Evolutionary conservation across 768 basidiomycete genomes (phyloP), one percentile per base, ranked within the genome.

Genomic region (Lentinus brumalis): DNA sequence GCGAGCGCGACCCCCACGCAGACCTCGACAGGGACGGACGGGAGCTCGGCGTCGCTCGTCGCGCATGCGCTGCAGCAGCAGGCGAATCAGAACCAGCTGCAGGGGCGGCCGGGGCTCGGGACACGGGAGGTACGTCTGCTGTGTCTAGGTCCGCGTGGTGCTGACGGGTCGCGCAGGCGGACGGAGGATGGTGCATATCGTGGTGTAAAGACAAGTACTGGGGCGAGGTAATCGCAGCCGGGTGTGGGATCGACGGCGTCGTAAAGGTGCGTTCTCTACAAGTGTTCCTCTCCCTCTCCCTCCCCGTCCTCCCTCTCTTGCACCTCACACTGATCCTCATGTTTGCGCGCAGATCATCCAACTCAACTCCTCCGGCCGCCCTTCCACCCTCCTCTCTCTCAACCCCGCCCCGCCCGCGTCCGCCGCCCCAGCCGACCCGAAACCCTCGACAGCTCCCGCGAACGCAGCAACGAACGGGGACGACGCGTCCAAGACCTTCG

Each of bases 121-220:
- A 87, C 84, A 65, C 80, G 89, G 44, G 91, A 96, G 73, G 70
- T 68, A 45, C 59, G 66, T 54, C 2, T n/a, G n/a, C n/a, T n/a
- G n/a, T n/a, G n/a, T n/a, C n/a, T n/a, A n/a, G n/a, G n/a, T n/a
- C n/a, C n/a, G n/a, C n/a, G n/a, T n/a, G n/a, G n/a, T 41, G 32
- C 15, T 12, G 16, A 31, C 9, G n/a, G 18, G 21, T 45, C 1
- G 29, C 39, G n/a, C n/a, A 71, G 70, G 93, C 93, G 2, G 88
- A 94, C 56, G 94, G 94, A 4, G 96, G 92, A 1, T 98, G 94
- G 94, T 90, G 88, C 58, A 74, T 99, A 45, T 90, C 89, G 8
- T 99, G 96, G 95, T 98, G 96, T 74, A 93, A 94, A 70, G 97
- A 98, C 68, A 82, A 84, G 61, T 97, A 95, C 74, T 97, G 95